phyloP scores from a whole-genome alignment of 371 early-diverging fungal species.

The Mucor indicus region DNA sequence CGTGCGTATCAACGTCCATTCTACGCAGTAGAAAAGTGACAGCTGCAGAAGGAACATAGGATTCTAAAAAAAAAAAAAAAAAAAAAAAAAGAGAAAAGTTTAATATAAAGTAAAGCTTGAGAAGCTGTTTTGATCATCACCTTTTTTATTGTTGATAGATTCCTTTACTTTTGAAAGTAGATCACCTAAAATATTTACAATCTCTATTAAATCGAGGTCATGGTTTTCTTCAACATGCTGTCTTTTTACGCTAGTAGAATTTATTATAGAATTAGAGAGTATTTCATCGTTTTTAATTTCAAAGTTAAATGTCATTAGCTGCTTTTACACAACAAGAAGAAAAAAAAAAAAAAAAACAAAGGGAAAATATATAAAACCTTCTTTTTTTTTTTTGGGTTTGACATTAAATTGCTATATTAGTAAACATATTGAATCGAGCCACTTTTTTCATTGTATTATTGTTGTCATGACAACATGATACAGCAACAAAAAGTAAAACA shows the following conservation, averaged over 20 bases:
- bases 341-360: not conserved
- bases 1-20: slow-evolving; percentile 7
- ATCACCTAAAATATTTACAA: slow-evolving; percentile 3
- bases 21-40: slow-evolving; percentile 33
- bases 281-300: no score
- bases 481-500: no score
- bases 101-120: no score
- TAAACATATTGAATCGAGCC: no score
- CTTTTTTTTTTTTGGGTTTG: not conserved
- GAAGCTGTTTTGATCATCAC: not conserved
- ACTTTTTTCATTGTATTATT: no score
- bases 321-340: no score
- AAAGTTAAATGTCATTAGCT: no score
- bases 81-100: not conserved
- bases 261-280: no score
- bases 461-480: no score
- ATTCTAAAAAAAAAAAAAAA: not conserved
- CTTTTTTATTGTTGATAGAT: not conserved
- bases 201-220: not conserved
- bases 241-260: no score
- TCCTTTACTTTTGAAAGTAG: slow-evolving; percentile 2
- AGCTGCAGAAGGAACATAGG: slow-evolving; percentile 71
- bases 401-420: no score
- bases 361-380: not conserved
- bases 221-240: not conserved